Evolutionary conservation across 495 filamentous ascomycete genomes (phyloP), one percentile per base, ranked within the genome.

Genomic region (Penicillium herquei): DNA sequence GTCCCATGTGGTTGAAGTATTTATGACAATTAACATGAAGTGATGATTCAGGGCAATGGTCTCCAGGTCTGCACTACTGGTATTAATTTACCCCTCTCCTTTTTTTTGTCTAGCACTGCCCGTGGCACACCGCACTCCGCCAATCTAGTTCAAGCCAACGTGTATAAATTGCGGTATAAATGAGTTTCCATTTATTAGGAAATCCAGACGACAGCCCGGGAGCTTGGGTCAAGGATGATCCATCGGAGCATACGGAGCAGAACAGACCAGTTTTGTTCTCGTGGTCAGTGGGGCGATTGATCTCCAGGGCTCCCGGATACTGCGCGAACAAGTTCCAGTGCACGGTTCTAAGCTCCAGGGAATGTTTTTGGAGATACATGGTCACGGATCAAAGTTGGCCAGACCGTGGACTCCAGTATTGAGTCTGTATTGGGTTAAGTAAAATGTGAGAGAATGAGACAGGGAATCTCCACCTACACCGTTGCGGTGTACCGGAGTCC

Each of bases 151-250:
- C 30, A 13, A 8, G 32, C 12, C 21, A 30, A 16, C 0, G 14
- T 14, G 11, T 14, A 33, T 14, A 35, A 33, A 39, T 26, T 46
- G 11, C 11, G 41, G 17, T 9, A 26, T 31, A 48, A 34, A 12
- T 34, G 13, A 33, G 31, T 12, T 39, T 32, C 7, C 21, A 39
- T 30, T 31, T 11, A 50, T 51, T 51, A 7, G 51, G 56, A 50
- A 54, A 54, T 35, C 7, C 33, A 54, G 51, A 59, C 40, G 51
- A 47, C 32, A 32, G 31, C 46, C 33, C 46, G n/a, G 13, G 45
- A 35, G 46, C 16, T 37, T 21, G 46, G 46, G 10, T 39, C 14
- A 11, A 48, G 45, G 13, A 30, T n/a, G n/a, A 16, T 26, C 9
- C n/a, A 14, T 12, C 9, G 40, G 39, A 16, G 10, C 6, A n/a